Percentiles rank a stretch among this genome's conserved stretches.
Evolutionary conservation across 768 basidiomycete genomes (phyloP).

Genomic region (Tricholoma terreum): DNA sequence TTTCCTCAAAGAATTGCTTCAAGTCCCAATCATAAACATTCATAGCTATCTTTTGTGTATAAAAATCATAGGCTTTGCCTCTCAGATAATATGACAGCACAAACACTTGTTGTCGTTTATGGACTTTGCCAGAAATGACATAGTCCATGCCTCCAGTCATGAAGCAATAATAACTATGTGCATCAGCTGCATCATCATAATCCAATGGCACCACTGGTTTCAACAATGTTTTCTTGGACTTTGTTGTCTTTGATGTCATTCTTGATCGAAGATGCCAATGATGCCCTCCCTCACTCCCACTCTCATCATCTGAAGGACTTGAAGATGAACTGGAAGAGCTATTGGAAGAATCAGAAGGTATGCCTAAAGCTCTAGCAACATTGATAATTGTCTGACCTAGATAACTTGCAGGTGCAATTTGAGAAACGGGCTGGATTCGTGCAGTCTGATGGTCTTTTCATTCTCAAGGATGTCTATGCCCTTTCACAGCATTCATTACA

Average conservation of each 20-base stretch:
- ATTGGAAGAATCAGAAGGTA: neutral
- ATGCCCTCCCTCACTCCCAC: neutral
- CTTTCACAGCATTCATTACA: neutral
- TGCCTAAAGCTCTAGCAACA: neutral
- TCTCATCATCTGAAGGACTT: neutral
- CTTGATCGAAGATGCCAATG: no score
- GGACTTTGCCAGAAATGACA: neutral
- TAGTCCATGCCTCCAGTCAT: constrained; percentile 1
- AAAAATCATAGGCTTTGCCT: constrained; percentile 9
- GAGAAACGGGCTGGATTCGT: neutral
- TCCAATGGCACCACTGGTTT: no score
- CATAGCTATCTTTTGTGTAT: no score
- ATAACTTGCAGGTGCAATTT: neutral
- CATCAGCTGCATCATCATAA: neutral
- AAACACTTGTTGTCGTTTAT: neutral
- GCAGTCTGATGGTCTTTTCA: neutral
- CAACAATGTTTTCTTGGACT: no score
- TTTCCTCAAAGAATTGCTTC: constrained; percentile 27
- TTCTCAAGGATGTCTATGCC: neutral
- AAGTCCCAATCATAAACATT: no score
- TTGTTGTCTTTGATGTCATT: no score
- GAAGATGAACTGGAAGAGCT: neutral
- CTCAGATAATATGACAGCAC: constrained; percentile 5
- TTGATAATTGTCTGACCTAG: neutral
- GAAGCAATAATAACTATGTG: neutral